Conservation (phyloP, 2,329 filamentous ascomycete genomes). For the Samsoniella hepiali region DNA sequence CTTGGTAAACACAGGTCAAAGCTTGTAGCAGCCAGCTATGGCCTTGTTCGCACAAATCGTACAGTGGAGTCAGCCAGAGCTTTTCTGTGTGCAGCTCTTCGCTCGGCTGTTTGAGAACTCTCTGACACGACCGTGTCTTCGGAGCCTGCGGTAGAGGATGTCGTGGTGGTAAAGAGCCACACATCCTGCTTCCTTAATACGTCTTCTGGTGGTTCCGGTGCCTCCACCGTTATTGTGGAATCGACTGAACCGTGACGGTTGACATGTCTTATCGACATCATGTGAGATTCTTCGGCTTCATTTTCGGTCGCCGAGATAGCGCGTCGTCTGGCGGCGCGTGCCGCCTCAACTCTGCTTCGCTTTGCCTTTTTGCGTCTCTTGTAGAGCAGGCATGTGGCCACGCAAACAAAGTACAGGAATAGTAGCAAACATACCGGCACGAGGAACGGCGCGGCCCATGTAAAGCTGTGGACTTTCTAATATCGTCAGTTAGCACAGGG, state of each 20-base stretch:
- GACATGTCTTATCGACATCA: constrained; percentile 10
- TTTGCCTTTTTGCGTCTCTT: constrained; percentile 28
- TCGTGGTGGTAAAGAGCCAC: constrained; percentile 18
- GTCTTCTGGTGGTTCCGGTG: constrained; percentile 4
- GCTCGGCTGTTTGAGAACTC: constrained; percentile 14
- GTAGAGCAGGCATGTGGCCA: constrained; percentile 29
- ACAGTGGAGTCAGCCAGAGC: constrained; percentile 16
- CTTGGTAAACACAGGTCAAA: constrained; percentile 7
- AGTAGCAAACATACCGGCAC: constrained; percentile 32
- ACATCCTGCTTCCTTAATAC: constrained; percentile 16
- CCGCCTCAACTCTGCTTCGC: constrained; percentile 20
- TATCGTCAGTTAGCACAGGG: background rate
- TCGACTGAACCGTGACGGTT: constrained; percentile 22
- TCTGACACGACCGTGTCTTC: constrained; percentile 16
- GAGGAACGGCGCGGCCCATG: constrained; percentile 30
- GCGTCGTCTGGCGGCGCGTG: constrained; percentile 1
- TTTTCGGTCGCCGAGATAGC: constrained; percentile 10
- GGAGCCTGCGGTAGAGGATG: constrained; percentile 9
- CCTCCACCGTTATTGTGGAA: constrained; percentile 17
- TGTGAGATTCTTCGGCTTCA: constrained; percentile 21
- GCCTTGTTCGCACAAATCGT: constrained; percentile 17
- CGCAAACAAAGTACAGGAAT: constrained; percentile 28
- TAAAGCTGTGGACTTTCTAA: constrained; percentile 24
- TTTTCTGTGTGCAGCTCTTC: constrained; percentile 13
- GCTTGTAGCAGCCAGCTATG: background rate